Base-by-base conservation (phyloP, 2,329 filamentous ascomycete species). In the Ophiognomonia clavigignenti-juglandacearum region DNA sequence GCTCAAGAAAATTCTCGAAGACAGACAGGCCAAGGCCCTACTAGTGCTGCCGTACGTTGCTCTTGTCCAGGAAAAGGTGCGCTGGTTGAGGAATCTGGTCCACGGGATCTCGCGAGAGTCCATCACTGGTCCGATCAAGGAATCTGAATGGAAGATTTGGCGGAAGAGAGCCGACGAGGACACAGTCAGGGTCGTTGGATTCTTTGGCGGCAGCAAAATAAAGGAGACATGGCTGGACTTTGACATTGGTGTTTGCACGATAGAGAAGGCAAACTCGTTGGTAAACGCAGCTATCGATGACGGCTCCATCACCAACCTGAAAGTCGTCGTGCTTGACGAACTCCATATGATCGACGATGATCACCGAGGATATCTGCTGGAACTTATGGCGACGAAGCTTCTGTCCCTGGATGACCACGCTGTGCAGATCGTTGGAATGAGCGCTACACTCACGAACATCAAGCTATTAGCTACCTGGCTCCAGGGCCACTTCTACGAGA, bases 321-420 rank as follows among this genome's bases (percentile, higher is more conserved):
- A 77, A 39, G 70, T 82, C 10, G 78, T 89, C 16, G 83, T 90
- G 13, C 69, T 90, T 27, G 86, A 91, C 57, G 86, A 91, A 60
- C 67, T 90, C n/a, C 86, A 91, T 60, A 89, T 91, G 85, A 73
- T 90, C 37, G 83, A 88, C 56, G 86, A 90, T 59, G 83, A 85
- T 52, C 77, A 83, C 54, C 79, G 86, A 11, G 86, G 86, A 4
- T 90, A 90, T 59, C 71, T 90, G 1, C 69, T 90, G 45, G 86
- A 91, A 59, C 69, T 90, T 6, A 79, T 88, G 65, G 80, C 83
- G 5, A 86, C 85, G 4, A 90, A 90, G 58, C 59, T 90, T 24
- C 66, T 88, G n/a, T 77, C 81, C 47, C 64, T 90, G 19, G 82
- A 47, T 11, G 47, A 79, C 22, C 78, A 86, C 48, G 66, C 73